Percentiles rank a stretch among this genome's conserved stretches.
Conservation (phyloP, 305 asterid species). For the Fraxinus platypoda region DNA sequence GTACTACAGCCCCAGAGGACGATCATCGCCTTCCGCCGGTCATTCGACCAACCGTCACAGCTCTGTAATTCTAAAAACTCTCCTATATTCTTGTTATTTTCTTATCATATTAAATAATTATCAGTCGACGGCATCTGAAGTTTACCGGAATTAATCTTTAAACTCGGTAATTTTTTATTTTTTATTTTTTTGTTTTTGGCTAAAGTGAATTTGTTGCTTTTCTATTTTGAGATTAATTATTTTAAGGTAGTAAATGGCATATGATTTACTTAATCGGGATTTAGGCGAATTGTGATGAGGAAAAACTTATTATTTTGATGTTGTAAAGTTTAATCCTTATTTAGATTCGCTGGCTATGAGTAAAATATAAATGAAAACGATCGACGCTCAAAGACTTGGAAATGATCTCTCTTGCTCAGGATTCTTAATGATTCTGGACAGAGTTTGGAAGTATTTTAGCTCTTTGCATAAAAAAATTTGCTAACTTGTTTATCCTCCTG, state of each 20-base stretch:
- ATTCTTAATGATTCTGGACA: not conserved
- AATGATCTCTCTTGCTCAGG: not conserved
- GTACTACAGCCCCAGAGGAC: constrained; percentile 16
- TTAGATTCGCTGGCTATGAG: not conserved
- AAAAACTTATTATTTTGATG: not conserved
- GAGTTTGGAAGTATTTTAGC: not conserved
- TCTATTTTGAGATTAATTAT: not conserved
- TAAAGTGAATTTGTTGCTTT: not conserved
- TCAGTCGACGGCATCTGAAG: not conserved
- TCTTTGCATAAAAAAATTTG: not conserved
- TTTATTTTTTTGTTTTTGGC: not conserved
- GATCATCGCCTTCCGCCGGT: constrained; percentile 10
- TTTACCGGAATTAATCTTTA: not conserved
- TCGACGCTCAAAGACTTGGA: not conserved
- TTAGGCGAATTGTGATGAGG: not conserved
- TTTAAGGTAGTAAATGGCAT: not conserved
- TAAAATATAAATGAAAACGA: not conserved
- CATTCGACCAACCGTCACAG: not conserved
- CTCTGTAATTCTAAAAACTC: not conserved
- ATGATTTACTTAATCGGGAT: not conserved
- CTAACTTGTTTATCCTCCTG: not conserved
- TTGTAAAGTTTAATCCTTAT: not conserved
- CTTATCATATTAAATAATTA: not conserved
- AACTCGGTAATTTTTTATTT: not conserved
- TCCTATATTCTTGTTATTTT: not conserved